Base-by-base conservation (phyloP, 2,329 filamentous ascomycete genomes). In the Fusarium bactridioides region DNA sequence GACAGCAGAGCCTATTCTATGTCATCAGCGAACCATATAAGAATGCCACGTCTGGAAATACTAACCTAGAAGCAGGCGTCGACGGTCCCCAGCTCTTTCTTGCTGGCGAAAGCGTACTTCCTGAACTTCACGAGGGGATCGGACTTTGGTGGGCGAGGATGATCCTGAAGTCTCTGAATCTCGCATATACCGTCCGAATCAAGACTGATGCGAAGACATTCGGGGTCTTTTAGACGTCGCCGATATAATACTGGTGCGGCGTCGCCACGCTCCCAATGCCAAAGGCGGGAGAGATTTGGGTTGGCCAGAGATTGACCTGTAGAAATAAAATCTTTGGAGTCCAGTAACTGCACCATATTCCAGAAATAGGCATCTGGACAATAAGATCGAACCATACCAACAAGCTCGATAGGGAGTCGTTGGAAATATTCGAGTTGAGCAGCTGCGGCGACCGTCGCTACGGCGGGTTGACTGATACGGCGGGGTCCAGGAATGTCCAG, bases 201-300 rank as follows among this genome's bases (percentile, higher is more conserved):
- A 21, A 65, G n/a, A 29, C 43, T 56, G 5, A 65, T 50, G 4
- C 16, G 18, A 15, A 54, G n/a, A 12, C 2, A 10, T 16, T 3
- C 27, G 3, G 15, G 21, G 18, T 4, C 4, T 16, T 11, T 1
- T 25, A n/a, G 19, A 15, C 1, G 1, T 8, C 6, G 10, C 12
- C 7, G 25, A 5, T 1, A 11, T 29, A 29, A 3, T 29, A 29
- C 19, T 27, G 61, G 27, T 10, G 4, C 9, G 6, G 4, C 1
- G 15, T 41, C 7, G 25, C 31, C 21, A 3, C 48, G 58, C n/a
- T 37, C 9, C 58, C 58, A 65, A 27, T 10, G 50, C 13, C 5
- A 8, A 8, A 62, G 3, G 3, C 5, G 6, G 19, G 35, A 12
- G 10, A 62, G 31, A 23, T 31, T 31, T 31, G 29, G 29, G 10